Conservation (phyloP, 1,284 basidiomycete genomes). For the Trichosporon faecale region DNA sequence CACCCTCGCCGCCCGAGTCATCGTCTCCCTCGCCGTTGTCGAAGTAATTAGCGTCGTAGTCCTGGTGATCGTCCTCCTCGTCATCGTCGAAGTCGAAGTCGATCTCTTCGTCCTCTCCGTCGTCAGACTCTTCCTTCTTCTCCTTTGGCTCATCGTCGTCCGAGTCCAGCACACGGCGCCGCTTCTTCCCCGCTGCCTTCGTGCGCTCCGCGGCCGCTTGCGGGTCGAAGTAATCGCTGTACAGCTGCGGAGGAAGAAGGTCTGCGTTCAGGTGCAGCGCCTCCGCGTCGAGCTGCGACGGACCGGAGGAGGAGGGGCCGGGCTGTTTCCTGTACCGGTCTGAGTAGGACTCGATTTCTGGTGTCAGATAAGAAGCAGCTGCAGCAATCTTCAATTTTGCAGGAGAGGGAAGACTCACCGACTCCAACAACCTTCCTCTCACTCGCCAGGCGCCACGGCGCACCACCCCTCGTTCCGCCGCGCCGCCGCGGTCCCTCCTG, state of each 20-base stretch:
- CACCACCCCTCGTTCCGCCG: conserved; percentile 15
- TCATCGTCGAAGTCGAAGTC: conserved; percentile 51
- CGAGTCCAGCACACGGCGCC: conserved; percentile 18
- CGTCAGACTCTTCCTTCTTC: conserved; percentile 14
- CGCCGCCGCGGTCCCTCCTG: conserved; percentile 21
- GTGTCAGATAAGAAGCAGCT: not conserved
- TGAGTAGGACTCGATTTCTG: conserved; percentile 51
- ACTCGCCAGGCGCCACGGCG: conserved; percentile 43
- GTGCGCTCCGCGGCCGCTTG: not conserved
- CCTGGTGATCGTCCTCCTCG: conserved; percentile 48
- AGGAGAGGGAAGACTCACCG: conserved; percentile 31
- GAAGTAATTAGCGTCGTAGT: conserved; percentile 53
- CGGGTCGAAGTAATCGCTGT: conserved; percentile 48
- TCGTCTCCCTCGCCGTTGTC: conserved; percentile 52
- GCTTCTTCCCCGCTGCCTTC: conserved; percentile 9
- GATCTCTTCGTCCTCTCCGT: conserved; percentile 27
- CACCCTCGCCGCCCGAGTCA: conserved; percentile 40
- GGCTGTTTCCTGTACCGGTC: conserved; percentile 32
- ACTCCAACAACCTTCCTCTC: conserved; percentile 45
- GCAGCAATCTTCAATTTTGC: not conserved
- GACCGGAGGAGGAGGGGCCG: conserved; percentile 10
- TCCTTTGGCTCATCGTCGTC: conserved; percentile 14
- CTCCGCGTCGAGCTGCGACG: conserved; percentile 39
- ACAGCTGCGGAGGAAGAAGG: conserved; percentile 48
- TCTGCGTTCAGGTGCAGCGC: conserved; percentile 35